A percentile compares a stretch with the other conserved stretches of the same genome.
Evolutionary conservation across 1,284 basidiomycete species (phyloP).

Genomic region (Marasmius tenuissimus): DNA sequence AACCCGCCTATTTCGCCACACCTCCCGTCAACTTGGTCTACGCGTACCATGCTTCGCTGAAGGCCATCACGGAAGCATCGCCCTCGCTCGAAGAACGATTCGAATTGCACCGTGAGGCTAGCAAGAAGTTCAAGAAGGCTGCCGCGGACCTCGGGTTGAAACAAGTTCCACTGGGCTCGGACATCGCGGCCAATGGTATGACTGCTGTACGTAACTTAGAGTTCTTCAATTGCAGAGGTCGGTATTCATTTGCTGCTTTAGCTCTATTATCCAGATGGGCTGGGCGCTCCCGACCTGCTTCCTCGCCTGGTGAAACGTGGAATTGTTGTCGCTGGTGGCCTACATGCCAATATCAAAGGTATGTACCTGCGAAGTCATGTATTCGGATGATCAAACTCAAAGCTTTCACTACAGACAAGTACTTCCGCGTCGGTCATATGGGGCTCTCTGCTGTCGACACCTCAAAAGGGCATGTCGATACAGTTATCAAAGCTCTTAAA

Average conservation of each 20-base stretch:
- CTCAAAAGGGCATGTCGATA: slow-evolving; percentile 75
- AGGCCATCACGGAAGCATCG: slow-evolving; percentile 61
- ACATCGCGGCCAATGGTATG: slow-evolving; percentile 90
- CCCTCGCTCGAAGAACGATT: slow-evolving; percentile 82
- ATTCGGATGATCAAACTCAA: slow-evolving; percentile 4
- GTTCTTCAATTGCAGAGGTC: background rate
- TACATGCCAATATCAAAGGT: slow-evolving; percentile 89
- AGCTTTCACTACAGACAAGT: slow-evolving; percentile 52
- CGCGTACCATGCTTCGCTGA: slow-evolving; percentile 83
- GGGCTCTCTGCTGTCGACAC: slow-evolving; percentile 78
- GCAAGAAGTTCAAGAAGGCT: slow-evolving; percentile 72
- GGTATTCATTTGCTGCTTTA: slow-evolving; percentile 23
- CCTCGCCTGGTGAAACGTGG: slow-evolving; percentile 69
- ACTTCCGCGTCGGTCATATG: slow-evolving; percentile 91
- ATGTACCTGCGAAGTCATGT: slow-evolving; percentile 21
- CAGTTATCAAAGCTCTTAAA: slow-evolving; percentile 67
- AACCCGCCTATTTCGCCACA: slow-evolving; percentile 89
- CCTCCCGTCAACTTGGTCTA: slow-evolving; percentile 94
- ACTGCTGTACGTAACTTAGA: slow-evolving; percentile 58
- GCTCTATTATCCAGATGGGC: slow-evolving; percentile 79
- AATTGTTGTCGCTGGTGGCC: slow-evolving; percentile 86
- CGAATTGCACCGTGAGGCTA: slow-evolving; percentile 73
- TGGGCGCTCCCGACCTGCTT: slow-evolving; percentile 73
- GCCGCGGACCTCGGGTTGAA: slow-evolving; percentile 74
- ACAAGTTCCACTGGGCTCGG: slow-evolving; percentile 63